These are phyloP conservation scores for Jackrogersella multiformis DNA, from an alignment of 495 filamentous ascomycete species.

Conservation along the genomic window DNA sequence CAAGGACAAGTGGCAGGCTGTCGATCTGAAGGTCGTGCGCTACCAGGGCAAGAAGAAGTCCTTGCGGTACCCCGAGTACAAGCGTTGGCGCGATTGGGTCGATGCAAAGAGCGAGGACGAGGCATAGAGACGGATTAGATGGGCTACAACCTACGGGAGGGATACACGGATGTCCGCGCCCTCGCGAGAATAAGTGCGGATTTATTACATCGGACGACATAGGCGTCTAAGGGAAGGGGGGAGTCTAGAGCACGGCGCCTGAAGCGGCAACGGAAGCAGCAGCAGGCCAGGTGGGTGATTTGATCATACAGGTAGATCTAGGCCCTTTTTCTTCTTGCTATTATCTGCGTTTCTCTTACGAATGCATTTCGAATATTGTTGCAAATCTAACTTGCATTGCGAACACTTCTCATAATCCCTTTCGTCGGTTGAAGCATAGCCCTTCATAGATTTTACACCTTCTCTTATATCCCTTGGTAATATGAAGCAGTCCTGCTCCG, in stretches of 20 bases:
- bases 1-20: slow-evolving; percentile 76
- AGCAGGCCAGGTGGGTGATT: slow-evolving; percentile 28
- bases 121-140: slow-evolving; percentile 12
- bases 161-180: not conserved
- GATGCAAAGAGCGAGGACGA: slow-evolving; percentile 32
- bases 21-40: slow-evolving; percentile 76
- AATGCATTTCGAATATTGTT: slow-evolving; percentile 17
- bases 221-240: slow-evolving; percentile 19
- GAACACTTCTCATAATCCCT: not conserved
- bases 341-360: slow-evolving; percentile 6
- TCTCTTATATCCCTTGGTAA: not conserved
- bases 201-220: slow-evolving; percentile 9
- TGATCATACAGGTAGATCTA: slow-evolving; percentile 43
- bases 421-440: not conserved
- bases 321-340: slow-evolving; percentile 4
- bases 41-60: slow-evolving; percentile 83
- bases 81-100: slow-evolving; percentile 80
- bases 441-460: slow-evolving; percentile 3
- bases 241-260: slow-evolving; percentile 31
- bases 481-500: not conserved
- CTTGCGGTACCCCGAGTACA: slow-evolving; percentile 76
- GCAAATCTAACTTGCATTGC: not conserved
- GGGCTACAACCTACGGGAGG: not conserved
- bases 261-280: slow-evolving; percentile 9
- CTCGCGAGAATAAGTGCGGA: not conserved